Evolutionary conservation across 331 rosid species (phyloP).

Genomic region (Phaseolus coccineus): DNA sequence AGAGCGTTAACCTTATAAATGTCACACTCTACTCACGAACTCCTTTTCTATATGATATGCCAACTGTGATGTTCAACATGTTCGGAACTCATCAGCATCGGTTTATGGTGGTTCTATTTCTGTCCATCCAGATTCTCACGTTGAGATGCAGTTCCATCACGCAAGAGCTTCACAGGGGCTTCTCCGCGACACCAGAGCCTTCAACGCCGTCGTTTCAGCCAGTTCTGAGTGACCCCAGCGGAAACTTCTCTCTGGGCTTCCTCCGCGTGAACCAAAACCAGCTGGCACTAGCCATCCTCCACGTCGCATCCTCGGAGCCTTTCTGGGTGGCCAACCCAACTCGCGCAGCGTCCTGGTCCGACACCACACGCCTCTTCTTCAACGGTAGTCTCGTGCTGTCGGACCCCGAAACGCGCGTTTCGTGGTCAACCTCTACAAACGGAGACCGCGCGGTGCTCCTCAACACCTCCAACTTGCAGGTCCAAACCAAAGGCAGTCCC

Average conservation of each 20-base stretch:
- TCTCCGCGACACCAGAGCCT: slow-evolving; percentile 60
- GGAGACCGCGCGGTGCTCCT: slow-evolving; percentile 62
- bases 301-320: slow-evolving; percentile 65
- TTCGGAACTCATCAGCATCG: not conserved
- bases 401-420: slow-evolving; percentile 46
- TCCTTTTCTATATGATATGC: not conserved
- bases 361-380: slow-evolving; percentile 62
- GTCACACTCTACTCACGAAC: slow-evolving; percentile 45
- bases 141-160: slow-evolving; percentile 25
- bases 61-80: slow-evolving; percentile 39
- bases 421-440: slow-evolving; percentile 71
- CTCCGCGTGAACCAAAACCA: slow-evolving; percentile 63
- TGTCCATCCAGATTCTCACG: slow-evolving; percentile 6
- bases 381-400: slow-evolving; percentile 75
- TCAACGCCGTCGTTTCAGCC: slow-evolving; percentile 65
- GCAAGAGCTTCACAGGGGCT: slow-evolving; percentile 59
- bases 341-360: slow-evolving; percentile 58
- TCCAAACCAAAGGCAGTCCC: slow-evolving; percentile 36
- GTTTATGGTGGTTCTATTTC: not conserved
- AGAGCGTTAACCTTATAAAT: slow-evolving; percentile 16
- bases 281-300: slow-evolving; percentile 70
- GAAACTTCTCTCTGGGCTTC: slow-evolving; percentile 80
- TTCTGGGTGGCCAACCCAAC: slow-evolving; percentile 74
- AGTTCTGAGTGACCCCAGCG: slow-evolving; percentile 60
- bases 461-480: slow-evolving; percentile 71